phyloP scores from a whole-genome alignment of 305 asterid genomes.

The Caryopteris hybrid region DNA sequence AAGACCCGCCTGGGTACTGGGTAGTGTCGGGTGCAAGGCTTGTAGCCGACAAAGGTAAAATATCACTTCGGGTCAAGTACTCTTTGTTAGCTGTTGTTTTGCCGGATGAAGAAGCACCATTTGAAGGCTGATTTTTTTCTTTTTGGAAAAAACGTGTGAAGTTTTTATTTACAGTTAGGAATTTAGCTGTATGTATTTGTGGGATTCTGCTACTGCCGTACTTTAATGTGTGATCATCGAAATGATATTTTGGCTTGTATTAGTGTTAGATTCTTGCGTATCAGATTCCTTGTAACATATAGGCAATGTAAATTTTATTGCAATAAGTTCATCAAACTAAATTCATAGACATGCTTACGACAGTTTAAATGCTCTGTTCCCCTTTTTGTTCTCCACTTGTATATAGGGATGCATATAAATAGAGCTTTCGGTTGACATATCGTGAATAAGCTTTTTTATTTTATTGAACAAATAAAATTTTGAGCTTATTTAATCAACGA shows the following conservation, averaged over 20 bases:
- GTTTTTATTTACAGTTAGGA: not conserved
- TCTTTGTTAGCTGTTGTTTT: conserved; percentile 51
- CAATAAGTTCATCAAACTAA: no score
- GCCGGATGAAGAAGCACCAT: conserved; percentile 47
- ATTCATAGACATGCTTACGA: no score
- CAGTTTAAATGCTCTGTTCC: no score
- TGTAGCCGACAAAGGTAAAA: conserved; percentile 56
- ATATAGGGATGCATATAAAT: no score
- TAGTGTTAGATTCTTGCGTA: not conserved
- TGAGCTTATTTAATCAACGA: no score
- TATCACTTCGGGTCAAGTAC: conserved; percentile 67
- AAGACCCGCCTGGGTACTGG: conserved; percentile 80
- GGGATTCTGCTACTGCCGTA: not conserved
- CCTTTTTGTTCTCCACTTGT: no score
- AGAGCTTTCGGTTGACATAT: no score
- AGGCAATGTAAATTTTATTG: not conserved
- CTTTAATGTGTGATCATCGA: not conserved
- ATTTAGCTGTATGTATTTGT: not conserved
- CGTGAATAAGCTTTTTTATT: no score
- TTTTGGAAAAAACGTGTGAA: not conserved
- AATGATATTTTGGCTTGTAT: conserved; percentile 8
- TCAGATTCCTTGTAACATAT: not conserved
- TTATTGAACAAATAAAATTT: no score
- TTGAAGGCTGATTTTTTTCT: conserved; percentile 20
- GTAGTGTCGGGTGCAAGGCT: conserved; percentile 82